A percentile compares a stretch with the other conserved stretches of the same genome.
phyloP scores from a whole-genome alignment of 768 basidiomycete genomes.

The Cytidiella melzeri region DNA sequence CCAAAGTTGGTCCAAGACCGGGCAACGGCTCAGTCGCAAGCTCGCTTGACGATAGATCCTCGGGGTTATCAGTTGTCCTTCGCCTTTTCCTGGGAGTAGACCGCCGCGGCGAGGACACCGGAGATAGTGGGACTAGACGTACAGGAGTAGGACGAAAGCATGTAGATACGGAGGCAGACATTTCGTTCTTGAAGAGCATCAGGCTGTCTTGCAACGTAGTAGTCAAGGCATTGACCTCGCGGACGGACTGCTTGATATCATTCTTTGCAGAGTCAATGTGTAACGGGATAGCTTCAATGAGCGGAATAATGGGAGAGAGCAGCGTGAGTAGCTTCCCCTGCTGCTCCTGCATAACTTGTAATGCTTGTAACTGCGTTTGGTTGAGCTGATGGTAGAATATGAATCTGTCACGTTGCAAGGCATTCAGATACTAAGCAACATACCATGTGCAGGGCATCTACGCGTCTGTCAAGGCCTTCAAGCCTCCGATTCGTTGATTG shows the following conservation, averaged over 20 bases:
- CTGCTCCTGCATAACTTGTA: constrained; percentile 59
- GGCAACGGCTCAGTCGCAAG: too few species aligned
- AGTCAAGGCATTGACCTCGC: background rate
- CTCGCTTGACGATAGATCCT: too few species aligned
- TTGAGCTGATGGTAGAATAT: constrained; percentile 14
- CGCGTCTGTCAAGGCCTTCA: constrained; percentile 19
- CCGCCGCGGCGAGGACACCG: background rate
- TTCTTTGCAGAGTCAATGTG: constrained; percentile 39
- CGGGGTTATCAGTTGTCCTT: background rate
- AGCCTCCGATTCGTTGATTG: constrained; percentile 11
- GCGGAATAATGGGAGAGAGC: constrained; percentile 53
- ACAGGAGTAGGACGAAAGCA: background rate
- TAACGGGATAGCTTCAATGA: constrained; percentile 51
- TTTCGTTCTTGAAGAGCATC: background rate
- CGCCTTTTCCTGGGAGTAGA: background rate
- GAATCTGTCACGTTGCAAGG: background rate
- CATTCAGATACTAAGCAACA: background rate
- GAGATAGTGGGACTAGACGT: background rate
- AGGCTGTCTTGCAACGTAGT: background rate
- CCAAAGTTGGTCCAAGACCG: too few species aligned
- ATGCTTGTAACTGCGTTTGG: constrained; percentile 39
- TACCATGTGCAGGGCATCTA: constrained; percentile 21
- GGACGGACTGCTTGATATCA: constrained; percentile 20
- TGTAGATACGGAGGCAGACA: background rate
- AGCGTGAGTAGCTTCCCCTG: constrained; percentile 49